Evolutionary conservation across 768 basidiomycete species (phyloP).

Genomic region (Agaricus blazei): DNA sequence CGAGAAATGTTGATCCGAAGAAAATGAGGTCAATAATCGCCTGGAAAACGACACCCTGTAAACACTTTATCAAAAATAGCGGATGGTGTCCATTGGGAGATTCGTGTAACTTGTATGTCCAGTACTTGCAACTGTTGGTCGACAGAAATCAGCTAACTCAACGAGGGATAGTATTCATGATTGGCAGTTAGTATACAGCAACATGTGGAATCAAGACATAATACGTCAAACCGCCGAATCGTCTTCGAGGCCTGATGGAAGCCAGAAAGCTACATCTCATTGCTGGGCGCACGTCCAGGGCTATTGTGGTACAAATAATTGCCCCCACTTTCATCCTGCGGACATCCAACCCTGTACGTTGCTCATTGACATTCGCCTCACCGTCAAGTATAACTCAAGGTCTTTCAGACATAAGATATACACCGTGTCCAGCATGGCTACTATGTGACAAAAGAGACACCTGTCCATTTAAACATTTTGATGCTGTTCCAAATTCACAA

Average conservation of each 20-base stretch:
- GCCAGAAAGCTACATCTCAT: slow-evolving; percentile 18
- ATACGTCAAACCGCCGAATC: slow-evolving; percentile 7
- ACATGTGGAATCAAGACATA: slow-evolving; percentile 9
- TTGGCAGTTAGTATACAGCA: slow-evolving; percentile 16
- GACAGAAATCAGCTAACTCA: neutral
- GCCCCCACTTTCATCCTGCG: slow-evolving; percentile 21
- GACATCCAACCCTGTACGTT: slow-evolving; percentile 26
- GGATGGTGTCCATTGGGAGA: slow-evolving; percentile 39
- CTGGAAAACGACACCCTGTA: slow-evolving; percentile 34
- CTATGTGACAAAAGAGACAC: slow-evolving; percentile 19
- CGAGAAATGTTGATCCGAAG: slow-evolving; percentile 2
- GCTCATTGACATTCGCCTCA: neutral
- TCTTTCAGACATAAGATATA: slow-evolving; percentile 27
- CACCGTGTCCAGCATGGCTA: slow-evolving; percentile 29
- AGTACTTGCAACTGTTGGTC: neutral
- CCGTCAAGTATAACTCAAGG: neutral
- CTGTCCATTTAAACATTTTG: slow-evolving; percentile 25
- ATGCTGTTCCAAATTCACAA: slow-evolving; percentile 4
- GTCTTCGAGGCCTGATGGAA: slow-evolving; percentile 4
- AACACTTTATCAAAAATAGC: slow-evolving; percentile 34
- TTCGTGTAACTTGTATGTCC: slow-evolving; percentile 36
- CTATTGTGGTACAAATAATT: slow-evolving; percentile 5
- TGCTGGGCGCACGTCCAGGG: slow-evolving; percentile 35
- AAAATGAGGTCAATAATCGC: slow-evolving; percentile 13
- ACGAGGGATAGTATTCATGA: slow-evolving; percentile 27